Base-by-base conservation (phyloP, 1,284 basidiomycete species). In the Sporisorium scitamineum region DNA sequence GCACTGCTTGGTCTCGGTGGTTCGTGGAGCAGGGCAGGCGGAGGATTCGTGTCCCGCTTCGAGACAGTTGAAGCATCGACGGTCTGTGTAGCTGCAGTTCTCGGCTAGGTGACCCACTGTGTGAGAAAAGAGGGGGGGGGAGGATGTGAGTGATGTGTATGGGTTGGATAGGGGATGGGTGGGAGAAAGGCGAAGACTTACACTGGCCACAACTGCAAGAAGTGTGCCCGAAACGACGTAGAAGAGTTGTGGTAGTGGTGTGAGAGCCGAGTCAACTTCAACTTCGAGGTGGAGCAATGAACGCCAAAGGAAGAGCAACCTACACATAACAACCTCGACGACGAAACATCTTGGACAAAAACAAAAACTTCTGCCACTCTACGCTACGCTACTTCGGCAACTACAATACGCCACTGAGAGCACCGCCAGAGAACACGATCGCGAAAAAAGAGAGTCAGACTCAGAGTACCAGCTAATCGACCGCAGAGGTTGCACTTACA, bases 21-120 rank as follows among this genome's bases (percentile, higher is more conserved):
- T 77, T 5, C 67, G 66, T 5, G 78, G 78, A 2, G 67, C 63
- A 7, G 67, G 56, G 26, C 77, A 79, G 27, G 67, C 61, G 0
- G 67, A 74, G 13, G 70, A 70, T 44, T 79, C 77, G 59, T 79
- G 78, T 0, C 75, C 70, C 0, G 67, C 29, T 41, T 70, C 63
- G 41, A 72, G 66, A 39, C 77, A 79, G 64, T 79, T 79, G 61
- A 77, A 79, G 70, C 77, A 79, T 42, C 67, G 59, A 14, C 77
- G 66, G 42, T 76, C 77, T n/a, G 53, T 63, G 52, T 41, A 74
- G 26, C 55, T 59, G 60, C 77, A 79, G 55, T 74, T 75, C 34
- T 79, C 66, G n/a, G 77, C 77, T 37, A 79, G 48, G 52, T 79
- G 77, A 16, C 77, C 77, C 50, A 74, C 76, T 78, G 39, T 16